phyloP scores from a whole-genome alignment of 169 alveolate species.

The Miamiensis avidus region DNA sequence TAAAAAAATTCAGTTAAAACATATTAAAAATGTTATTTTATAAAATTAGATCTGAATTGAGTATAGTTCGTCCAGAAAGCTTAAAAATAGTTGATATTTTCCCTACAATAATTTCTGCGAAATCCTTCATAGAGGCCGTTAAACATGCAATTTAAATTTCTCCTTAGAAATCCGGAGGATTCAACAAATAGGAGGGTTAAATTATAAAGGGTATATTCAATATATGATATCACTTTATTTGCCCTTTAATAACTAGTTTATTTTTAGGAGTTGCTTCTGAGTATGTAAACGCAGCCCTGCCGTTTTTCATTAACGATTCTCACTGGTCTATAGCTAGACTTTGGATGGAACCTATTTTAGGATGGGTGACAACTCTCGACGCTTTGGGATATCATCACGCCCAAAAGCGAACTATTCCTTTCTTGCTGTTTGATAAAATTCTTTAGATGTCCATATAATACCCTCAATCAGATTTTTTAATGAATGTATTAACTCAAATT shows the following conservation, averaged over 20 bases:
- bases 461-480: neutral
- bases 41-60: neutral
- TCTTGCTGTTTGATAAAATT: conserved; percentile 1
- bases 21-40: too few relatives aligned
- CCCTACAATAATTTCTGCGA: neutral
- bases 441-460: neutral
- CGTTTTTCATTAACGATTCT: conserved; percentile 1
- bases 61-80: conserved; percentile 23
- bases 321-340: conserved; percentile 17
- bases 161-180: neutral
- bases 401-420: conserved; percentile 19
- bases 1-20: neutral
- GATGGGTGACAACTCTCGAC: conserved; percentile 19
- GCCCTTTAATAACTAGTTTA: too few relatives aligned
- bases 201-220: conserved; percentile 14
- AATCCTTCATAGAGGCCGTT: conserved; percentile 7
- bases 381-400: conserved; percentile 31
- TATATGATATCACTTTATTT: neutral
- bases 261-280: neutral
- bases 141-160: conserved; percentile 9
- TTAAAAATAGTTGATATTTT: neutral
- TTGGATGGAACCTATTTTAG: conserved; percentile 27
- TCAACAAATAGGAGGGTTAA: neutral
- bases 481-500: neutral
- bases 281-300: conserved; percentile 18